These are phyloP conservation scores for Russula virescens DNA, from an alignment of 768 basidiomycete species.

Conservation along the genomic window DNA sequence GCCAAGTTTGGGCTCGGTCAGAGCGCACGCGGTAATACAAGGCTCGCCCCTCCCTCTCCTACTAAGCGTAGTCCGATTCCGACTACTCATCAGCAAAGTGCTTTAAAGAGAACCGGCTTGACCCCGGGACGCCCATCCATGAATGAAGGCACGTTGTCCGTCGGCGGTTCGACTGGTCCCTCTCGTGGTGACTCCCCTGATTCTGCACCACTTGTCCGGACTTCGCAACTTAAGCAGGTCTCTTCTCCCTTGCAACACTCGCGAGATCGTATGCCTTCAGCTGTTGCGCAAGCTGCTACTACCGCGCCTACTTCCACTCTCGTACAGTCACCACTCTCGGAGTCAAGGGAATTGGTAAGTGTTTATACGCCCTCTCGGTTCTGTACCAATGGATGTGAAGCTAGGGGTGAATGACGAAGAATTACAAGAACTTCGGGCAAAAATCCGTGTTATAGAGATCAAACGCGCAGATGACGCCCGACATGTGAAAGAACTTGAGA, in stretches of 20 bases:
- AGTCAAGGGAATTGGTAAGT: slow-evolving; percentile 1
- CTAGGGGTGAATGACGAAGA: slow-evolving; percentile 44
- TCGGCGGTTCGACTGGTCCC: slow-evolving; percentile 30
- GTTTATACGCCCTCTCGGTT: not conserved
- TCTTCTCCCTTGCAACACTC: slow-evolving; percentile 30
- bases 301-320: not conserved
- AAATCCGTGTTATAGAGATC: slow-evolving; percentile 78
- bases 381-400: slow-evolving; percentile 1
- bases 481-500: slow-evolving; percentile 77
- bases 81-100: slow-evolving; percentile 3
- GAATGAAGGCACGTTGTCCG: slow-evolving; percentile 29
- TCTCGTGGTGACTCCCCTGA: slow-evolving; percentile 31
- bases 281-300: slow-evolving; percentile 18
- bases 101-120: slow-evolving; percentile 23
- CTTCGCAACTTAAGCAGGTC: slow-evolving; percentile 32
- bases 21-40: slow-evolving; percentile 9
- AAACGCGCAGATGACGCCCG: slow-evolving; percentile 84
- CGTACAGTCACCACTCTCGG: slow-evolving; percentile 10
- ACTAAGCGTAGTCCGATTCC: slow-evolving; percentile 42
- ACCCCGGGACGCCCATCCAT: slow-evolving; percentile 40
- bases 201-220: slow-evolving; percentile 23
- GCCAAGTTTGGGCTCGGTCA: slow-evolving; percentile 16
- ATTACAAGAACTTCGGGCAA: slow-evolving; percentile 75
- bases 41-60: slow-evolving; percentile 43
- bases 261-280: slow-evolving; percentile 11